A percentile compares a stretch with the other conserved stretches of the same genome.
Conservation (phyloP, 2,329 filamentous ascomycete genomes). For the Arthrobotrys iridis region DNA sequence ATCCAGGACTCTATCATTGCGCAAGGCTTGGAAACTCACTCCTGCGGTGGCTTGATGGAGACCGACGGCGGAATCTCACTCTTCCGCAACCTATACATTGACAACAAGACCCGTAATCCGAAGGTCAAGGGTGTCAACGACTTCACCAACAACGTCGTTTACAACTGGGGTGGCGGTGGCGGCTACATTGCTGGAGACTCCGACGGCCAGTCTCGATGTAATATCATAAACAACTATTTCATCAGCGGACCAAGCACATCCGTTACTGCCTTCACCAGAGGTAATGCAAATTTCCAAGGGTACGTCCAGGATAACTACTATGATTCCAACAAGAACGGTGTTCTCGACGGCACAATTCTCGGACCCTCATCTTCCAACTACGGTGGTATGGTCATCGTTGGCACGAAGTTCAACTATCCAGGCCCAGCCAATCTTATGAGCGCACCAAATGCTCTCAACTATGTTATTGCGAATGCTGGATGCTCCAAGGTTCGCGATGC, state of each 20-base stretch:
- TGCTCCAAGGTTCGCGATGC: conserved; percentile 64
- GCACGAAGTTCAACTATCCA: conserved; percentile 63
- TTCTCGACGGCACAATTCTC: conserved; percentile 65
- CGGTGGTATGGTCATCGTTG: conserved; percentile 64
- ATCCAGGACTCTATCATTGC: conserved; percentile 68
- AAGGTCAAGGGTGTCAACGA: conserved; percentile 70
- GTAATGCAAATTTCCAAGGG: conserved; percentile 67
- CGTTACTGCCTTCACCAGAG: conserved; percentile 67
- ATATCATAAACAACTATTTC: conserved; percentile 70
- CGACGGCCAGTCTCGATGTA: conserved; percentile 64
- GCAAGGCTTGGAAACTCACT: conserved; percentile 68
- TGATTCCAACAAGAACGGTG: conserved; percentile 66
- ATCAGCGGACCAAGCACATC: conserved; percentile 67
- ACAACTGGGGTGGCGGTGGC: conserved; percentile 68
- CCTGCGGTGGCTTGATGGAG: conserved; percentile 67
- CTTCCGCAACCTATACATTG: conserved; percentile 69
- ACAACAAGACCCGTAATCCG: conserved; percentile 69
- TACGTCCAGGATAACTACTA: conserved; percentile 68
- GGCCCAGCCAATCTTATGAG: conserved; percentile 62
- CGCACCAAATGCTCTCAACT: conserved; percentile 62
- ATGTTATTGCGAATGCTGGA: conserved; percentile 63
- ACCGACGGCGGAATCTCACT: conserved; percentile 66
- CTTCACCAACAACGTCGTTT: conserved; percentile 65
- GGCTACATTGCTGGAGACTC: conserved; percentile 69
- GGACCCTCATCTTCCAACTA: conserved; percentile 62